Base-by-base conservation (phyloP, 768 basidiomycete species). In the Hemileccinum rubropunctum region DNA sequence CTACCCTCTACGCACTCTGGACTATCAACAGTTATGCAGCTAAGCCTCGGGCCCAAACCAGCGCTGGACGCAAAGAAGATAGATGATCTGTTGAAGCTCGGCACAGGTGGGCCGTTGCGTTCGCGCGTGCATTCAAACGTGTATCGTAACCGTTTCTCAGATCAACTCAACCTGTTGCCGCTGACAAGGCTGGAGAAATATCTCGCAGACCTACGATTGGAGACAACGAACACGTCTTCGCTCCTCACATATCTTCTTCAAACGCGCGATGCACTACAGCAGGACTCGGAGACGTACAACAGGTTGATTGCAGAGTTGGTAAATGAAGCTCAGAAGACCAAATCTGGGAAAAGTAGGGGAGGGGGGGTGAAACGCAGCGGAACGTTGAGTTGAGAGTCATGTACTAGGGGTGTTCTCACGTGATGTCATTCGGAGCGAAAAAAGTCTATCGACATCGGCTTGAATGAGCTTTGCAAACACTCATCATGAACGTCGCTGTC, bases 271-370 rank as follows among this genome's bases (percentile, higher is more conserved):
- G 81, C 85, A 30, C 65, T 91, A 52, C 88, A 91, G 66, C 91
- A 93, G 69, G 89, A 91, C 63, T 86, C 84, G 33, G 87, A 97
- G 72, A 88, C 84, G 23, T 93, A 92, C 61, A 95, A 97, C 67
- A 86, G 83, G 14, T 75, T 94, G 50, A 97, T 97, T 52, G 94
- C 86, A 23, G 92, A 92, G 63, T 73, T 97, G 43, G 91, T 97
- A n/a, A 83, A 83, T 37, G 91, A 95, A 67, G 93, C 94, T 30
- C 89, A 91, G 64, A 91, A 88, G 68, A 76, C 83, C 47, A 90
- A 88, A 62, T 81, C 81, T 7, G 80, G 81, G 14, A 88, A 84
- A 58, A 73, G 72, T 52, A 71, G 72, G 54, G 63, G 70, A 53
- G 71, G 76, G 27, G 71, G 76, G 27, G 58, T 65, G 56, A 75